Evolutionary conservation across 2,329 filamentous ascomycete genomes (phyloP).

Genomic region (Ophiostoma quercus): DNA sequence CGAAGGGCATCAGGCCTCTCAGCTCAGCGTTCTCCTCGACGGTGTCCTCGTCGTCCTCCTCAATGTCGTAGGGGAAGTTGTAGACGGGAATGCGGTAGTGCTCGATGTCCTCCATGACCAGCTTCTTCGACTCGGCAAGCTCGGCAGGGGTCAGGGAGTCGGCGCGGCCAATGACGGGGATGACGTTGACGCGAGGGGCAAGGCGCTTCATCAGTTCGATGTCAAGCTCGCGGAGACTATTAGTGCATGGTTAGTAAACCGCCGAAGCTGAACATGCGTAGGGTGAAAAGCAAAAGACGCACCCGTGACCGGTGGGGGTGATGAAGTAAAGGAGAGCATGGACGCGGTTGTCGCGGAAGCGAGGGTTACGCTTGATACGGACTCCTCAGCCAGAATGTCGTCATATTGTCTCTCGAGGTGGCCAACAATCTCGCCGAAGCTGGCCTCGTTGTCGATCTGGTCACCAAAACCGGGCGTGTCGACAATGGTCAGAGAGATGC

Average conservation of each 20-base stretch:
- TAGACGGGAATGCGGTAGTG: constrained; percentile 99
- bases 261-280: too few species aligned
- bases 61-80: constrained; percentile 99
- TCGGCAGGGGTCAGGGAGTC: constrained; percentile 95
- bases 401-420: constrained; percentile 99
- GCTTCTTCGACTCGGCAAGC: constrained; percentile 97
- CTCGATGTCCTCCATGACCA: constrained; percentile 99
- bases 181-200: constrained; percentile 96
- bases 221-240: constrained; percentile 93
- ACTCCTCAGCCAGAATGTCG: constrained; percentile 98
- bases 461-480: constrained; percentile 98
- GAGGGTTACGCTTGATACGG: constrained; percentile 99
- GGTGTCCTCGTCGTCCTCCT: constrained; percentile 98
- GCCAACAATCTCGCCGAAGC: constrained; percentile 95
- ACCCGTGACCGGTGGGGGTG: constrained; percentile 94
- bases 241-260: constrained; percentile 12
- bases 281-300: too few species aligned
- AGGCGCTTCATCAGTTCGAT: constrained; percentile 99
- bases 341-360: constrained; percentile 98
- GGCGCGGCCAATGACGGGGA: constrained; percentile 96
- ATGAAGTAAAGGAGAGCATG: constrained; percentile 99
- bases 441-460: constrained; percentile 98
- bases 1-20: constrained; percentile 95
- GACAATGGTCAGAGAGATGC: constrained; percentile 96
- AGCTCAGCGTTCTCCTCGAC: constrained; percentile 99